These are phyloP conservation scores for Skeletonema tropicum DNA, from an alignment of 108 stramenopile genomes.

Conservation along the genomic window DNA sequence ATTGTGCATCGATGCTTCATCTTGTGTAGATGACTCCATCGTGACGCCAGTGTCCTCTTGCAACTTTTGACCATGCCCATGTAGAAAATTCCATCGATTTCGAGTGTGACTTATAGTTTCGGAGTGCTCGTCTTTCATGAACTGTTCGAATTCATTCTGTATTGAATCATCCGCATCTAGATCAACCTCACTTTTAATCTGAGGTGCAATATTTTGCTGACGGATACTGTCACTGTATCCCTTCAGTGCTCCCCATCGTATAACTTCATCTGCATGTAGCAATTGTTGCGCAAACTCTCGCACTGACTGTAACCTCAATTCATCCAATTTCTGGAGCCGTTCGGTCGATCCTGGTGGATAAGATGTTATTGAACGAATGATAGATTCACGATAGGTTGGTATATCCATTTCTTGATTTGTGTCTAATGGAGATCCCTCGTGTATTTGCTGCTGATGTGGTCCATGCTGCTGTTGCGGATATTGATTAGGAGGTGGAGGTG, in stretches of 20 bases:
- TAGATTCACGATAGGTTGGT: constrained; percentile 29
- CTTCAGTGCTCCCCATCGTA: constrained; percentile 24
- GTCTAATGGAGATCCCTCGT: constrained; percentile 8
- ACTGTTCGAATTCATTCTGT: constrained; percentile 21
- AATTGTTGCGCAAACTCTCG: constrained; percentile 52
- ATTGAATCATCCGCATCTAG: constrained; percentile 36
- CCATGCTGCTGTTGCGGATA: constrained; percentile 30
- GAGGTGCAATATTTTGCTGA: constrained; percentile 21
- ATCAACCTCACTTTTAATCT: constrained; percentile 31
- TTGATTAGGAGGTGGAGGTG: background rate
- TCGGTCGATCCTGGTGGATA: constrained; percentile 79
- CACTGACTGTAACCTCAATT: constrained; percentile 71
- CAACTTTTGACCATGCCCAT: constrained; percentile 4
- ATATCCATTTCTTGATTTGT: constrained; percentile 16
- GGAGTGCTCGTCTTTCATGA: constrained; percentile 40
- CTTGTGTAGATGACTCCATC: background rate
- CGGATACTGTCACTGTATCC: constrained; percentile 6
- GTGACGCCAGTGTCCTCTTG: background rate
- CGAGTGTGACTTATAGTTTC: background rate
- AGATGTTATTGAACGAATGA: constrained; percentile 65
- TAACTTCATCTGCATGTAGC: constrained; percentile 49
- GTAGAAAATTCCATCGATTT: constrained; percentile 15
- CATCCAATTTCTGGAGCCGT: constrained; percentile 68
- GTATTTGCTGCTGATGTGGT: constrained; percentile 20
- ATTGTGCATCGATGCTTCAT: constrained; percentile 3